Evolutionary conservation across 2,329 filamentous ascomycete genomes (phyloP).

Genomic region (Leptographium radiaticola): DNA sequence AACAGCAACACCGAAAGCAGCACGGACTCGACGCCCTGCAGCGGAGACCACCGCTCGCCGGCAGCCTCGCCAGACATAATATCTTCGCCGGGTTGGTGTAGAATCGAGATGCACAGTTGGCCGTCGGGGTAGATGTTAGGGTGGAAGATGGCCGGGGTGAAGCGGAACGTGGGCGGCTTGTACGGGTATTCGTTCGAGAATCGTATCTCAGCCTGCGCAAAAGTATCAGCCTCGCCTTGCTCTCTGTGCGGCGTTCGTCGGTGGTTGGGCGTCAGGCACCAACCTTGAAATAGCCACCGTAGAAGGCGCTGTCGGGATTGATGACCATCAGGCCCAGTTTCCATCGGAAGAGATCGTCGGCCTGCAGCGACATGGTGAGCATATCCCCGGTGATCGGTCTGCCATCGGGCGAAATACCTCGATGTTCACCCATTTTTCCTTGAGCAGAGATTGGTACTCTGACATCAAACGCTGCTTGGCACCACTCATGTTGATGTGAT

Average conservation of each 20-base stretch:
- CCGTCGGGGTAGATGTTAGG: slow-evolving; percentile 91
- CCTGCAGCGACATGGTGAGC: slow-evolving; percentile 22
- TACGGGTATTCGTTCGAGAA: slow-evolving; percentile 87
- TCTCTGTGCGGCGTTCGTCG: background rate
- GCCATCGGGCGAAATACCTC: slow-evolving; percentile 41
- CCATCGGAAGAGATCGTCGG: slow-evolving; percentile 73
- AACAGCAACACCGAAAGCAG: slow-evolving; percentile 84
- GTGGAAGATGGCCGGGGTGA: slow-evolving; percentile 67
- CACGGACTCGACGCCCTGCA: slow-evolving; percentile 89
- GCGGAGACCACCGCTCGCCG: slow-evolving; percentile 85
- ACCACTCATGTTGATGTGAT: slow-evolving; percentile 24
- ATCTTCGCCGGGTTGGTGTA: slow-evolving; percentile 85
- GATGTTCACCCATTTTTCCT: slow-evolving; percentile 90
- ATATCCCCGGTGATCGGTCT: too few relatives aligned
- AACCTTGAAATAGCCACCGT: slow-evolving; percentile 80
- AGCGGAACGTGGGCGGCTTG: slow-evolving; percentile 77
- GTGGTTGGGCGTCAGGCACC: background rate
- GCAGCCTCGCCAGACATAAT: slow-evolving; percentile 83
- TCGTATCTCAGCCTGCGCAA: slow-evolving; percentile 58
- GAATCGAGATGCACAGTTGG: slow-evolving; percentile 88
- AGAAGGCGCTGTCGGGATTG: slow-evolving; percentile 82
- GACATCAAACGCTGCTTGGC: slow-evolving; percentile 79
- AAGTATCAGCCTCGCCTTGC: background rate
- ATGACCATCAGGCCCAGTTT: slow-evolving; percentile 79
- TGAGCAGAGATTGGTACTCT: slow-evolving; percentile 67